These are phyloP conservation scores for Leishmania turanica DNA, from an alignment of 208 protist species.

Conservation along the genomic window DNA sequence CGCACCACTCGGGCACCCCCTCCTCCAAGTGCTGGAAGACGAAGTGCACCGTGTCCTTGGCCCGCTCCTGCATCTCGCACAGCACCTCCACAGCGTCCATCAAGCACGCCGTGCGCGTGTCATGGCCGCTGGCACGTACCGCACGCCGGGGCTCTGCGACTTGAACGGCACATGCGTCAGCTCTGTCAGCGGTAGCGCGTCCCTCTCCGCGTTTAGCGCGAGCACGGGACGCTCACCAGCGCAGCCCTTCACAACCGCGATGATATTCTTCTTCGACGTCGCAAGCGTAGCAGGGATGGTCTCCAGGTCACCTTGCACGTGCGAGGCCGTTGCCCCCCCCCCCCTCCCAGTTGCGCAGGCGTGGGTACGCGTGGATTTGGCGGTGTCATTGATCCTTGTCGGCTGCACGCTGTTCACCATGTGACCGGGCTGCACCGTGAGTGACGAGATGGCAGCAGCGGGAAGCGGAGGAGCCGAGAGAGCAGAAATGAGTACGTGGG, in stretches of 20 bases:
- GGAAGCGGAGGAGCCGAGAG: not conserved
- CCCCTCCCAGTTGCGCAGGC: slow-evolving; percentile 54
- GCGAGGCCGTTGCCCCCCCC: slow-evolving; percentile 54
- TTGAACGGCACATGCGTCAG: slow-evolving; percentile 45
- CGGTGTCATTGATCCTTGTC: slow-evolving; percentile 61
- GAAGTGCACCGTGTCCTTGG: slow-evolving; percentile 71
- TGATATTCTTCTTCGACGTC: slow-evolving; percentile 35
- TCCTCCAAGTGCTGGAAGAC: slow-evolving; percentile 75
- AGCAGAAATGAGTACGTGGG: not conserved
- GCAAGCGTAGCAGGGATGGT: slow-evolving; percentile 36
- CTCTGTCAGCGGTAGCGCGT: slow-evolving; percentile 66
- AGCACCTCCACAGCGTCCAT: slow-evolving; percentile 60
- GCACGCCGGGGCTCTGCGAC: slow-evolving; percentile 50
- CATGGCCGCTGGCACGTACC: slow-evolving; percentile 64
- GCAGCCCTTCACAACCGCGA: slow-evolving; percentile 55
- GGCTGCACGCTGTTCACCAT: slow-evolving; percentile 39
- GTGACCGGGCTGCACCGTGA: slow-evolving; percentile 28
- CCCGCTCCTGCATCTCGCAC: slow-evolving; percentile 44
- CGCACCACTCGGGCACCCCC: slow-evolving; percentile 50
- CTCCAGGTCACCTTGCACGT: slow-evolving; percentile 44
- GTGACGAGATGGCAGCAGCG: slow-evolving; percentile 3
- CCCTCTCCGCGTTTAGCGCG: slow-evolving; percentile 60
- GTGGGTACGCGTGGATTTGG: slow-evolving; percentile 60
- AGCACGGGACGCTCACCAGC: slow-evolving; percentile 38
- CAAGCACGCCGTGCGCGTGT: slow-evolving; percentile 64